phyloP scores from a whole-genome alignment of 805 yeast species.

The Tetrapisispora taiwanensis region DNA sequence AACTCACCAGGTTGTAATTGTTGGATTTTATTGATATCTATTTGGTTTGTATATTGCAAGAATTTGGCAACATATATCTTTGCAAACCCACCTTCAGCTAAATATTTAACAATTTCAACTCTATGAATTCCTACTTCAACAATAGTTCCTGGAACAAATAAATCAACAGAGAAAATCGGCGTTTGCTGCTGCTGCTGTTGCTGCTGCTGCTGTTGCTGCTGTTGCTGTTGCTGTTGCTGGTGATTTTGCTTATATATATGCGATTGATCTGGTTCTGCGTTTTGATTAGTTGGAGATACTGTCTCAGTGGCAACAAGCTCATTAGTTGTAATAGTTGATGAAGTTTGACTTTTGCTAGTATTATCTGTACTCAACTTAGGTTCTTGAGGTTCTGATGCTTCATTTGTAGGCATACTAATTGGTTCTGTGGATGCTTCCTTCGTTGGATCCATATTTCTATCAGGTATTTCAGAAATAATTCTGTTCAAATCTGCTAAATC shows the following conservation, averaged over 20 bases:
- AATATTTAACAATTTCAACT: conserved; percentile 43
- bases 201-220: not conserved
- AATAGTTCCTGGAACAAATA: conserved; percentile 35
- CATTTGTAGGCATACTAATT: not conserved
- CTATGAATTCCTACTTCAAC: conserved; percentile 55
- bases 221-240: not conserved
- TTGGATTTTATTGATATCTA: conserved; percentile 7
- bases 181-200: conserved; percentile 1
- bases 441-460: not conserved
- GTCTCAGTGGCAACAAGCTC: not conserved
- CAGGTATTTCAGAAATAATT: not conserved
- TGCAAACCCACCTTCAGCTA: conserved; percentile 74
- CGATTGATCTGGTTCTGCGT: conserved; percentile 13
- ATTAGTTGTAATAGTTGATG: too few species aligned
- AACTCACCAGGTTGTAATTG: conserved; percentile 36
- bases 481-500: too few species aligned
- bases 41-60: conserved; percentile 20
- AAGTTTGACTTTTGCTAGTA: not conserved
- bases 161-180: conserved; percentile 6
- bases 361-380: not conserved
- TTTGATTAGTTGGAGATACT: not conserved
- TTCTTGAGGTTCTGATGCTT: not conserved
- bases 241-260: conserved; percentile 3
- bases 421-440: not conserved
- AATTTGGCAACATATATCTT: conserved; percentile 61